Percentiles rank a stretch among this genome's conserved stretches.
phyloP scores from a whole-genome alignment of 176 grass and related monocot genomes.

The Poa pratensis region DNA sequence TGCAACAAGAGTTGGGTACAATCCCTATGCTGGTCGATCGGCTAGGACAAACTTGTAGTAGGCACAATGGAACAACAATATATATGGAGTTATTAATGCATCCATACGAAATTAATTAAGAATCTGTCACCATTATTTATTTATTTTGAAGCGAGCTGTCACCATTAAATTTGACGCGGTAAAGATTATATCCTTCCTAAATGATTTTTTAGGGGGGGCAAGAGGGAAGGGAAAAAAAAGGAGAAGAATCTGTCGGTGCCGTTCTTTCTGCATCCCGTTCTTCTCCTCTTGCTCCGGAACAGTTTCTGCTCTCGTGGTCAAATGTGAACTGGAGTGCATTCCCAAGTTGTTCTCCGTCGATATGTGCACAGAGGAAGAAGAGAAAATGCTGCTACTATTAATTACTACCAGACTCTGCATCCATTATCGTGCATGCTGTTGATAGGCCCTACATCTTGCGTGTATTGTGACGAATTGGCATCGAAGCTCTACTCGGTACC shows the following conservation, averaged over 20 bases:
- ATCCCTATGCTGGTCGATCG: not conserved
- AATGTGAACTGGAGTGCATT: not conserved
- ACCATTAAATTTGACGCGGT: not conserved
- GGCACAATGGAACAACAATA: constrained; percentile 2
- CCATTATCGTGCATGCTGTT: not conserved
- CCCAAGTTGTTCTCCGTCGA: too few species aligned
- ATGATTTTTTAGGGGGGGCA: too few species aligned
- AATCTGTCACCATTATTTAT: too few species aligned
- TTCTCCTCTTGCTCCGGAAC: not conserved
- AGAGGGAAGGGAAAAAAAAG: not conserved
- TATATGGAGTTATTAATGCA: not conserved
- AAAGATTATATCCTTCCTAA: not conserved
- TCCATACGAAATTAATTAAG: not conserved
- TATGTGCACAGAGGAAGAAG: too few species aligned
- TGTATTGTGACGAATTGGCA: not conserved
- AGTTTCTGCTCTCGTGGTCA: not conserved
- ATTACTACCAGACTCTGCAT: not conserved
- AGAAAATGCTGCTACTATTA: too few species aligned
- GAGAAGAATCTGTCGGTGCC: constrained; percentile 41
- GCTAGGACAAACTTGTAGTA: not conserved
- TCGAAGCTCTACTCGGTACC: not conserved
- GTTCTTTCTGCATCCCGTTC: not conserved
- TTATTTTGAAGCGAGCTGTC: too few species aligned
- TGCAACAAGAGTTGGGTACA: constrained; percentile 1
- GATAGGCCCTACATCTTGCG: not conserved